A percentile compares a stretch with the other conserved stretches of the same genome.
These are phyloP conservation scores for Termitomyces sp. DNA, from an alignment of 768 basidiomycete species.

Conservation along the genomic window DNA sequence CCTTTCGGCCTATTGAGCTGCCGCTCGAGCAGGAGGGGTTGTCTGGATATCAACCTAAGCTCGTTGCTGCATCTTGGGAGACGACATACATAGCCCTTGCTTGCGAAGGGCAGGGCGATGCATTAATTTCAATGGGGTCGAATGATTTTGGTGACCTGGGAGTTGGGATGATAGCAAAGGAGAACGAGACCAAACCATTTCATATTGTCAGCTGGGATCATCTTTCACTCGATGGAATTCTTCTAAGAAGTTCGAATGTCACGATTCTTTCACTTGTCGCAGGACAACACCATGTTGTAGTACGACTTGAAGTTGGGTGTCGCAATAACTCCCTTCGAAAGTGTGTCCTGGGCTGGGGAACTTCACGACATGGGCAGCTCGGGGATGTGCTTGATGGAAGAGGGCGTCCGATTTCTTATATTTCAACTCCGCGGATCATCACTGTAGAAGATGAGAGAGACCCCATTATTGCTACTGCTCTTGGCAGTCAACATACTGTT, in stretches of 20 bases:
- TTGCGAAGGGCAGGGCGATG: conserved; percentile 35
- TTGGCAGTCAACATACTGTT: conserved; percentile 42
- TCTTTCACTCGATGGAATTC: conserved; percentile 23
- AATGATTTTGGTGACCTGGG: conserved; percentile 87
- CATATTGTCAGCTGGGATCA: conserved; percentile 43
- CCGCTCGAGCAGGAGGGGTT: conserved; percentile 31
- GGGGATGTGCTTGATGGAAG: conserved; percentile 31
- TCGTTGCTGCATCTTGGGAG: conserved; percentile 77
- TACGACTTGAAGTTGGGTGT: conserved; percentile 29
- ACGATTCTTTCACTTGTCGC: conserved; percentile 46
- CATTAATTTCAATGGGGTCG: conserved; percentile 76
- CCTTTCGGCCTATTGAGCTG: conserved; percentile 50
- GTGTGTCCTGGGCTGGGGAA: conserved; percentile 75
- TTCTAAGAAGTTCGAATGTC: conserved; percentile 18
- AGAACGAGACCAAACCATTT: conserved; percentile 21
- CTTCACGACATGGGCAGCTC: conserved; percentile 82
- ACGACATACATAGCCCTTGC: conserved; percentile 73
- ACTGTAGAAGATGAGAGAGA: conserved; percentile 24
- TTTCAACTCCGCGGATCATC: conserved; percentile 33
- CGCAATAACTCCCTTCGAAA: conserved; percentile 18
- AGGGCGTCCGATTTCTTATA: conserved; percentile 24
- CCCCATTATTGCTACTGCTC: conserved; percentile 28
- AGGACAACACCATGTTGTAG: conserved; percentile 74
- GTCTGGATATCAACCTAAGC: conserved; percentile 38
- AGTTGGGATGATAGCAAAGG: conserved; percentile 30